Base-by-base conservation (phyloP, 208 protist species). In the Leishmania gerbilli region DNA sequence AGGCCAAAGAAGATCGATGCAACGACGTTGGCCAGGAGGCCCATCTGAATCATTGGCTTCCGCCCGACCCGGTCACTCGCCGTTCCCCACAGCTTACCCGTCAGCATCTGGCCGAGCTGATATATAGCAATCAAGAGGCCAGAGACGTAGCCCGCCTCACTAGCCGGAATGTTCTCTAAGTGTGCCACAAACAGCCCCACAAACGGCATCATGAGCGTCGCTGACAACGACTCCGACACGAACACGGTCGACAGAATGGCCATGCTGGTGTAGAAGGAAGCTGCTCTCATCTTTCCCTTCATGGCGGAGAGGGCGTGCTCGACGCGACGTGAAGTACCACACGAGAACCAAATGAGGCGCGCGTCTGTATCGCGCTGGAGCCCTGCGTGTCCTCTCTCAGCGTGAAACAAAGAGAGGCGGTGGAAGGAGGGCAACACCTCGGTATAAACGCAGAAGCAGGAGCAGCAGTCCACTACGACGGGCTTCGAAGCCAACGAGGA, bases 1-100 rank as follows among this genome's bases (percentile, higher is more conserved):
- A 93, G 75, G 47, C 92, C 91, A 77, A 96, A 96, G 40, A 89
- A 84, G 55, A 89, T 86, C n/a, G 90, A 90, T 65, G 89, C 86
- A 34, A 92, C 45, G 13, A 83, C 86, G 71, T 89, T 91, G 24
- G 80, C 79, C 55, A 93, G 81, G 15, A 95, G 80, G 19, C 91
- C 91, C 40, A 85, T 55, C 68, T 87, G 84, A 62, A 90, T 90
- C 81, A 90, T 86, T 13, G 87, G 87, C 53, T 87, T 90, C 74
- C 87, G 84, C 19, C 84, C 86, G 49, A 87, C 79, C 27, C 82
- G 56, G 64, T 93, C 90, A 79, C 88, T 92, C 27, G 89, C 77
- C 68, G 71, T 77, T 19, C 90, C 90, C 87, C 88, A 93, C 58
- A 86, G 86, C 74, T 88, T 90, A 17, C 81, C 87, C 0, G 83